Evolutionary conservation across 2,329 filamentous ascomycete species (phyloP), one percentile per base, ranked within the genome.

Genomic region (Colletotrichum orchidophilum): DNA sequence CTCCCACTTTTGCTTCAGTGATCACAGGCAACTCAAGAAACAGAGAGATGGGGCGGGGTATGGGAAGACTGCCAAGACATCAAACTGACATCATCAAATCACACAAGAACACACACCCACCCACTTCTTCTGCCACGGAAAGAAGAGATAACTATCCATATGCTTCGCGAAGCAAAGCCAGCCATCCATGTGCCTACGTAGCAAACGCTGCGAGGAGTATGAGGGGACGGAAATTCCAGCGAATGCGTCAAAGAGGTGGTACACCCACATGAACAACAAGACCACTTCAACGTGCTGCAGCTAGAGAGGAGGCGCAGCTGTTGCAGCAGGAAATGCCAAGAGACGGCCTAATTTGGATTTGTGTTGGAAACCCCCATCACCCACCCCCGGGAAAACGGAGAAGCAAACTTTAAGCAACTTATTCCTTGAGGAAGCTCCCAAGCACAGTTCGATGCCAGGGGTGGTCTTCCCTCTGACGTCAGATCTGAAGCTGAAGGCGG

Each of bases 11-110:
- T 33, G 27, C 29, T 57, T 21, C 49, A 24, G 35, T 54, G 42
- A 61, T 42, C n/a, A 61, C 54, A 52, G 53, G 49, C 60, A 29
- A 9, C 35, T 61, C 39, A 33, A 24, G 21, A 26, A 18, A 35
- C 33, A 26, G 21, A 58, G 7, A 42, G n/a, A 26, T 13, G n/a
- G 12, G 12, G n/a, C 15, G 24, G 18, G 18, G 39, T 18, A 18
- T 7, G 54, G n/a, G 29, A 57, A 13, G 26, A 39, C 18, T 57
- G 67, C 67, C 67, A 70, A 70, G 67, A 60, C 42, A 11, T 21
- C 21, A 8, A 13, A 15, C 54, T 70, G 67, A 70, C 67, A 70
- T 70, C 63, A 70, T 70, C 63, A 61, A 61, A 61, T 70, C 66
- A 66, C 27, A 55, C 13, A 21, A 21, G 39, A 46, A 46, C 39